Base-by-base conservation (phyloP, 1,284 basidiomycete genomes). In the Violaceomyces palustris region DNA sequence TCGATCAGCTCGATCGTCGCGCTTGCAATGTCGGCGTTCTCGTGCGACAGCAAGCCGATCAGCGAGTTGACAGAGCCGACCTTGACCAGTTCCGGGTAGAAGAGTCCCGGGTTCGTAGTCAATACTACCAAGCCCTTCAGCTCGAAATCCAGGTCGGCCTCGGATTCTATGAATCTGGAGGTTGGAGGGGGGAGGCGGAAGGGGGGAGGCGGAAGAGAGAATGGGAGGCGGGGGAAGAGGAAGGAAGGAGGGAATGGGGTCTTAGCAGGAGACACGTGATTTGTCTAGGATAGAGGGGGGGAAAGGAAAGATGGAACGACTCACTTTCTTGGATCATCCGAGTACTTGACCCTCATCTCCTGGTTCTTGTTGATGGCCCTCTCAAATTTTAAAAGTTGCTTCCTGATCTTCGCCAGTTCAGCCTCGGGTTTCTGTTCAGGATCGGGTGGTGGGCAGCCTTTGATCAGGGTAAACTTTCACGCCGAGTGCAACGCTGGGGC, bases 131-230 rank as follows among this genome's bases (percentile, higher is more conserved):
- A 80, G 69, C 53, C 51, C 25, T 93, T 91, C 50, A 98, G 81
- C 12, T 88, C 82, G 39, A 79, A 78, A 65, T 98, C 89, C 7
- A 98, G 80, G 68, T 96, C 90, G 21, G 88, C 87, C 77, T 99
- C 94, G 0, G 94, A 98, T 66, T 97, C 91, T 67, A 99, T 94
- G 77, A 98, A 99, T 74, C 92, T 93, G 5, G 23, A 9, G 14
- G 30, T 15, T 11, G 11, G 15, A 17, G 6, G 4, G n/a, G 15
- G 18, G 14, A 28, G 21, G 15, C 28, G 8, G n/a, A n/a, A n/a
- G n/a, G n/a, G n/a, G n/a, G n/a, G n/a, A n/a, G n/a, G n/a, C n/a
- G n/a, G n/a, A n/a, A n/a, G n/a, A n/a, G n/a, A n/a, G n/a, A n/a
- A n/a, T n/a, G n/a, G 15, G 12, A 31, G n/a, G n/a, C n/a, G n/a